Percentiles rank a stretch among this genome's conserved stretches.
phyloP scores from a whole-genome alignment of 2,329 filamentous ascomycete genomes.

The Monilinia aucupariae region DNA sequence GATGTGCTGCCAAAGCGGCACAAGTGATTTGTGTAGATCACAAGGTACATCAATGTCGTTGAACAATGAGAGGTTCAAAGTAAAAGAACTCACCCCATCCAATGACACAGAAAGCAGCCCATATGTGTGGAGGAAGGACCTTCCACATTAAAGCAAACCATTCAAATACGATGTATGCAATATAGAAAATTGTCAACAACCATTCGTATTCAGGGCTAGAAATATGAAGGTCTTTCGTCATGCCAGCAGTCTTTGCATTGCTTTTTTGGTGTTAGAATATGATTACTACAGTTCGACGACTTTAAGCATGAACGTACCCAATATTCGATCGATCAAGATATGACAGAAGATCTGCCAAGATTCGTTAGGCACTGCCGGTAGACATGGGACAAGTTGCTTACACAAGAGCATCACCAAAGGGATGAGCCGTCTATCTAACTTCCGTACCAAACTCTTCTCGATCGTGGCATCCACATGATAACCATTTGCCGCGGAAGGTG shows the following conservation, averaged over 20 bases:
- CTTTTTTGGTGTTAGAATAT: slow-evolving; percentile 28
- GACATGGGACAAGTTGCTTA: neutral
- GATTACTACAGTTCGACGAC: neutral
- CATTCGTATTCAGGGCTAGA: slow-evolving; percentile 39
- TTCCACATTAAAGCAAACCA: slow-evolving; percentile 39
- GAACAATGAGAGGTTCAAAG: too few relatives aligned
- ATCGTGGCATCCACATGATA: slow-evolving; percentile 11
- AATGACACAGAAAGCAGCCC: slow-evolving; percentile 35
- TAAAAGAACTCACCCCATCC: slow-evolving; percentile 34
- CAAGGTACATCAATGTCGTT: too few relatives aligned
- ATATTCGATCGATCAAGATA: slow-evolving; percentile 48
- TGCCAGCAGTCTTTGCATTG: slow-evolving; percentile 50
- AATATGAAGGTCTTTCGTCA: slow-evolving; percentile 45
- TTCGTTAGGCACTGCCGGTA: neutral
- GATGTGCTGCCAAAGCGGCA: too few relatives aligned
- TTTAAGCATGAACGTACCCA: slow-evolving; percentile 33
- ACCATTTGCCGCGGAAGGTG: slow-evolving; percentile 2
- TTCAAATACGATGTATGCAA: slow-evolving; percentile 39
- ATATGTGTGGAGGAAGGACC: slow-evolving; percentile 37
- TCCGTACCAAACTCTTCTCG: slow-evolving; percentile 49
- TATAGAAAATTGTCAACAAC: slow-evolving; percentile 40
- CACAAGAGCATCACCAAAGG: slow-evolving; percentile 26
- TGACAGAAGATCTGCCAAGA: slow-evolving; percentile 39
- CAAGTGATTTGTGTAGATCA: neutral
- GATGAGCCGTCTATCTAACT: slow-evolving; percentile 56